Percentiles rank a stretch among this genome's conserved stretches.
phyloP scores from a whole-genome alignment of 1,139 yeast genomes.

The Spencermartinsiella ligniputridi region DNA sequence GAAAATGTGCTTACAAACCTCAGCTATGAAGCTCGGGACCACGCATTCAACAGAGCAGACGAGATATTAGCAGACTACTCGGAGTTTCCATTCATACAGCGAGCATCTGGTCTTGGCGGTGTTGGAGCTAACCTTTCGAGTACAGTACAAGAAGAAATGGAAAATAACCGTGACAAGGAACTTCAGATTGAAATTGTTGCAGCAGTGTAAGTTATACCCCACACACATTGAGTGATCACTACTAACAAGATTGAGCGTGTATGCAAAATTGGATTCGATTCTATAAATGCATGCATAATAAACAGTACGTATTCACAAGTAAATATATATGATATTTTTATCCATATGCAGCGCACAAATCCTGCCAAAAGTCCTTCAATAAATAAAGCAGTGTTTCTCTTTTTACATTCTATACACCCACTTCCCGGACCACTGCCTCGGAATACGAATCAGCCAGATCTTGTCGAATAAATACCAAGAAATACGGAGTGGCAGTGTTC shows the following conservation, averaged over 20 bases:
- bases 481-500: conserved; percentile 91
- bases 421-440: conserved; percentile 45
- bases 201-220: conserved; percentile 52
- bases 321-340: neutral
- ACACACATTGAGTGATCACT: neutral
- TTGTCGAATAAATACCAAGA: conserved; percentile 74
- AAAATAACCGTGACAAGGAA: conserved; percentile 50
- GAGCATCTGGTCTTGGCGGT: conserved; percentile 53
- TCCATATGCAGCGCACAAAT: too few relatives aligned
- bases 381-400: neutral
- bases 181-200: conserved; percentile 85
- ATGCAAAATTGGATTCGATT: conserved; percentile 35
- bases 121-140: conserved; percentile 71
- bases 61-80: conserved; percentile 78
- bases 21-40: conserved; percentile 86
- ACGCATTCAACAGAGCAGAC: conserved; percentile 90
- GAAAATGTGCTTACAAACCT: conserved; percentile 80
- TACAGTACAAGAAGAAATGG: conserved; percentile 66
- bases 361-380: neutral
- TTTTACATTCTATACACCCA: conserved; percentile 1
- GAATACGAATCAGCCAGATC: conserved; percentile 55
- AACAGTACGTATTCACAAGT: conserved; percentile 2
- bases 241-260: conserved; percentile 23
- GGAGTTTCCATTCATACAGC: conserved; percentile 76
- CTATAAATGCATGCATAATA: conserved; percentile 17